Evolutionary conservation across 2,329 filamentous ascomycete species (phyloP).

Genomic region (Hirsutella thompsonii): DNA sequence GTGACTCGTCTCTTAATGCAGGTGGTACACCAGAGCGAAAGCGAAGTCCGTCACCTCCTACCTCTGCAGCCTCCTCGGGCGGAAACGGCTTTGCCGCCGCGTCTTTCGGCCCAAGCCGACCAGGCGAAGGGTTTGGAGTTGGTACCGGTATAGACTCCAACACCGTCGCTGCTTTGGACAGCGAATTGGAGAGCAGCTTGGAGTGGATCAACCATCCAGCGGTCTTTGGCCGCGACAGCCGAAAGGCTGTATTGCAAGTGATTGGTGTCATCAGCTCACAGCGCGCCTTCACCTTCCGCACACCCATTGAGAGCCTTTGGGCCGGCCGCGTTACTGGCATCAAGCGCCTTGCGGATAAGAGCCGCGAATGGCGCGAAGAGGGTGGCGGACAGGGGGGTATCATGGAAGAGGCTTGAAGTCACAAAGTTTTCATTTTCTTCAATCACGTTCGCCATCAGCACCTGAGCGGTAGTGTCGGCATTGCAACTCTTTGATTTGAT

Average conservation of each 20-base stretch:
- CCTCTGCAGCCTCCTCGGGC: constrained; percentile 30
- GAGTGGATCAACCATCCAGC: constrained; percentile 98
- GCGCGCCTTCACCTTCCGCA: constrained; percentile 84
- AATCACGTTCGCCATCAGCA: background rate
- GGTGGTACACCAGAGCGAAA: constrained; percentile 39
- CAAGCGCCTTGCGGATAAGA: constrained; percentile 67
- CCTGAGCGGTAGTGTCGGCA: background rate
- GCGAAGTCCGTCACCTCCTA: constrained; percentile 40
- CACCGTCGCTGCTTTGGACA: constrained; percentile 77
- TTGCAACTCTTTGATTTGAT: too few species aligned
- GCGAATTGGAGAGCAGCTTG: constrained; percentile 76
- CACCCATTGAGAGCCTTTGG: constrained; percentile 81
- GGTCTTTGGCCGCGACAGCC: constrained; percentile 83
- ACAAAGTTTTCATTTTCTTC: background rate
- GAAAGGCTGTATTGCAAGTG: constrained; percentile 90
- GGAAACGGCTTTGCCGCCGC: constrained; percentile 24
- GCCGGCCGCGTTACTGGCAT: constrained; percentile 71
- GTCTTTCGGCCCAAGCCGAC: constrained; percentile 37
- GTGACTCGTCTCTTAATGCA: constrained; percentile 29
- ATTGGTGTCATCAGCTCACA: constrained; percentile 96
- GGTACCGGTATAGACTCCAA: constrained; percentile 67
- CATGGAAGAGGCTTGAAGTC: constrained; percentile 41
- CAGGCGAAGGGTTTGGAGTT: constrained; percentile 45
- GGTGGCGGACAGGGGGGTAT: constrained; percentile 60
- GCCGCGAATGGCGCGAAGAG: constrained; percentile 83